These are phyloP conservation scores for Neurospora sp. DNA, from an alignment of 495 filamentous ascomycete species.

Conservation along the genomic window DNA sequence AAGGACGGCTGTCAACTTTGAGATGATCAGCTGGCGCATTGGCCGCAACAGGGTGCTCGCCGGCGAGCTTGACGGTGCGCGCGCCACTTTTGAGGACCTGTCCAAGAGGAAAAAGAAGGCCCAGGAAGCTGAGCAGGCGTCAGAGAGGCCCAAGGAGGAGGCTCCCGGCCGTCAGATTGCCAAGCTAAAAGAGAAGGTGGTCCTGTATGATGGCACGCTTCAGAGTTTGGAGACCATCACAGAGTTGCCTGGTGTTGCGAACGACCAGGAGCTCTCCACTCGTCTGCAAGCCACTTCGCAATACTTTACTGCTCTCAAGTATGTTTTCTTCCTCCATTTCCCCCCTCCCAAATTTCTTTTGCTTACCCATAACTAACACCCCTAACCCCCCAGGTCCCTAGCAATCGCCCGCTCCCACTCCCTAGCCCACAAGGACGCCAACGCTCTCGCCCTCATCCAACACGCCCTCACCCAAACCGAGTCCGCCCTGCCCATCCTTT, in stretches of 20 bases:
- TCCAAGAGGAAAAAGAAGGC: constrained; percentile 32
- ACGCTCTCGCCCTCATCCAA: constrained; percentile 74
- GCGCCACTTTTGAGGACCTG: constrained; percentile 39
- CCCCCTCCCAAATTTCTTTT: background rate
- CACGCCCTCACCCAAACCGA: constrained; percentile 52
- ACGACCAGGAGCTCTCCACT: constrained; percentile 62
- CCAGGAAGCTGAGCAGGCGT: constrained; percentile 29
- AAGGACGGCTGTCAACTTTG: constrained; percentile 84
- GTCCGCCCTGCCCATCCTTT: constrained; percentile 27
- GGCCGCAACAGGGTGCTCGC: constrained; percentile 85
- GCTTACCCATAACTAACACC: constrained; percentile 4
- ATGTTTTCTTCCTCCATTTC: constrained; percentile 14
- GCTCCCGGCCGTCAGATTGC: constrained; percentile 57
- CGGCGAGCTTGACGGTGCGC: constrained; percentile 64
- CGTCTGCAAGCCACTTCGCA: constrained; percentile 67
- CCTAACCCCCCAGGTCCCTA: constrained; percentile 50
- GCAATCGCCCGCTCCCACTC: constrained; percentile 78
- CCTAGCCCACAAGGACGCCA: constrained; percentile 58
- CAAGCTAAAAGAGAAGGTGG: constrained; percentile 75
- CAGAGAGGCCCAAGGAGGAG: constrained; percentile 43
- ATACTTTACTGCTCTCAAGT: constrained; percentile 88
- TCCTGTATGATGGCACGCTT: constrained; percentile 85
- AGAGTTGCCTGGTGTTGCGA: constrained; percentile 82
- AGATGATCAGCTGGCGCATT: constrained; percentile 86
- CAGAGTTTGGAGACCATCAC: constrained; percentile 83